Evolutionary conservation across 495 filamentous ascomycete species (phyloP).

Genomic region (Clohesyomyces aquaticus): DNA sequence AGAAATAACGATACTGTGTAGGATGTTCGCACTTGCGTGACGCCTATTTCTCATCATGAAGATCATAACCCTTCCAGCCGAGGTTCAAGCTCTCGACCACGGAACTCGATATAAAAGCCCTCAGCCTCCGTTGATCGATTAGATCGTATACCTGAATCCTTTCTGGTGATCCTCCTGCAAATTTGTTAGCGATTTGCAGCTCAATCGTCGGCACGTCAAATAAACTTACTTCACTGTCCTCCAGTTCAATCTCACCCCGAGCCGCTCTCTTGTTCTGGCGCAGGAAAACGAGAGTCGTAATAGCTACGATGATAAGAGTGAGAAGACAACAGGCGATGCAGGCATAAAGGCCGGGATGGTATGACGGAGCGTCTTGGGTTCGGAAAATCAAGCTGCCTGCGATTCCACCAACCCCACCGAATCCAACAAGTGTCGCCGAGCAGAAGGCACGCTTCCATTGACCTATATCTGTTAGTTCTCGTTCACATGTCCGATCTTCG

Average conservation of each 20-base stretch:
- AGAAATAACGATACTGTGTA: too few species aligned
- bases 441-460: constrained; percentile 47
- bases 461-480: constrained; percentile 7
- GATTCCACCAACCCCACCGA: constrained; percentile 46
- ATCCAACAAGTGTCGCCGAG: constrained; percentile 40
- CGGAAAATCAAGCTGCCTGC: constrained; percentile 42
- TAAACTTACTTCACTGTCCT: constrained; percentile 33
- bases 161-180: background rate
- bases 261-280: constrained; percentile 34
- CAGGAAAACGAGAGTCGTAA: constrained; percentile 26
- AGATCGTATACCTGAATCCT: background rate
- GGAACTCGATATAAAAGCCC: background rate
- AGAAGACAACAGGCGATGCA: constrained; percentile 39
- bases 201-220: background rate
- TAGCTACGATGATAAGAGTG: constrained; percentile 32
- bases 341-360: constrained; percentile 40
- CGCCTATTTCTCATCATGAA: background rate
- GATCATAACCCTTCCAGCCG: background rate
- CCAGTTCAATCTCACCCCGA: constrained; percentile 41
- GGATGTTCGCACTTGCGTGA: too few species aligned
- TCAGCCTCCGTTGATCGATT: background rate
- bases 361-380: constrained; percentile 36
- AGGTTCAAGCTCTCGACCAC: background rate
- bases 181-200: background rate
- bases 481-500: too few species aligned